Conservation (phyloP, 495 filamentous ascomycete species). For the Rhypophila decipiens region DNA sequence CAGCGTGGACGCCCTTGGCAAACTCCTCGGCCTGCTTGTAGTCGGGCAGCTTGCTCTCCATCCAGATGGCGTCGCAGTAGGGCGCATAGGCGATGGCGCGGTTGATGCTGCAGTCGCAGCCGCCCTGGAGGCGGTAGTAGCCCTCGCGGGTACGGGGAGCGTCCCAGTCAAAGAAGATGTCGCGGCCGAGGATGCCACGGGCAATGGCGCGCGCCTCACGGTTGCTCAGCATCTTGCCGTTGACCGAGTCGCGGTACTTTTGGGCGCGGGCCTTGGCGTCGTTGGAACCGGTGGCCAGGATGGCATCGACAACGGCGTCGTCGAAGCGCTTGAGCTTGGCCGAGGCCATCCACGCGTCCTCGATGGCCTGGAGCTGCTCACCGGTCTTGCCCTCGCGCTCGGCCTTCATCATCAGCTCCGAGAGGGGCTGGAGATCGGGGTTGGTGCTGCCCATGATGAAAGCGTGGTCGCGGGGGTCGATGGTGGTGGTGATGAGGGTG, state of each 20-base stretch:
- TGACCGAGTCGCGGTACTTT: constrained; percentile 57
- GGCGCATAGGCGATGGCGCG: constrained; percentile 88
- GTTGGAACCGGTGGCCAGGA: constrained; percentile 50
- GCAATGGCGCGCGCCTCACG: constrained; percentile 76
- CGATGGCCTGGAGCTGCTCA: constrained; percentile 78
- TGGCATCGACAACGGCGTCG: constrained; percentile 78
- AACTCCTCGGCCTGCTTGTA: constrained; percentile 91
- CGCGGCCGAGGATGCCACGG: constrained; percentile 69
- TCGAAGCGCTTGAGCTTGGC: constrained; percentile 88
- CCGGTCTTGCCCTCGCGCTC: constrained; percentile 79
- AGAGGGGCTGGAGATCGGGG: constrained; percentile 72
- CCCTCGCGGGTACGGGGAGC: constrained; percentile 84
- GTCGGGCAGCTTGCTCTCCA: constrained; percentile 96
- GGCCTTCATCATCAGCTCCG: constrained; percentile 84
- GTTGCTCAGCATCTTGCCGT: constrained; percentile 72
- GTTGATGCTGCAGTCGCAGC: constrained; percentile 87
- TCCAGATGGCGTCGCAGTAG: constrained; percentile 95
- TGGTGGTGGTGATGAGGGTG: constrained; percentile 92
- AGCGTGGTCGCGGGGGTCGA: constrained; percentile 87
- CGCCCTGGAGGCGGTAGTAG: constrained; percentile 86
- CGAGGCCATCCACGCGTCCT: constrained; percentile 77
- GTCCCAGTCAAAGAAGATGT: constrained; percentile 93
- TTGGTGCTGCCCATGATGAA: constrained; percentile 93
- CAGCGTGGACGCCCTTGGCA: constrained; percentile 85
- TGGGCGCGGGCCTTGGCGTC: constrained; percentile 62